Percentiles rank a stretch among this genome's conserved stretches.
Conservation (phyloP, 345 rosid genomes). For the Fremontodendron californicum region DNA sequence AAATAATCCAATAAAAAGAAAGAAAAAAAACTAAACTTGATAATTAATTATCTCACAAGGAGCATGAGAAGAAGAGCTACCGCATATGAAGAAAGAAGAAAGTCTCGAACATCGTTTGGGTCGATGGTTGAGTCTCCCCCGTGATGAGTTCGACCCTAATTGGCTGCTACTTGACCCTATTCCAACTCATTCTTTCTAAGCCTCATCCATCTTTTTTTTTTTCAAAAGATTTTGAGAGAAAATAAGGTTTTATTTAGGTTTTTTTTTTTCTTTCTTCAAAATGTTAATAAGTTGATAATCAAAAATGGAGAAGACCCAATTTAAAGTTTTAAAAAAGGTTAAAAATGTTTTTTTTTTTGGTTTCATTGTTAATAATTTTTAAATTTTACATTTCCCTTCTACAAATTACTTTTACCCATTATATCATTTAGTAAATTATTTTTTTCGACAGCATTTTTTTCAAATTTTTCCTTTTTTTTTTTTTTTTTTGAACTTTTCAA, state of each 20-base stretch:
- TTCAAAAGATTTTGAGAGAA: neutral
- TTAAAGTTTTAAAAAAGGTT: too few species aligned
- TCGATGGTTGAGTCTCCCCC: conserved; percentile 34
- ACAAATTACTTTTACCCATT: too few species aligned
- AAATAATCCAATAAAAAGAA: neutral
- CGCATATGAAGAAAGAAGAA: conserved; percentile 41
- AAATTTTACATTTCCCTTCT: too few species aligned
- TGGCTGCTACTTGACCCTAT: conserved; percentile 57
- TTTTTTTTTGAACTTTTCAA: too few species aligned
- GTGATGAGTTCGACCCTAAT: conserved; percentile 27
- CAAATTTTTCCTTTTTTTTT: too few species aligned
- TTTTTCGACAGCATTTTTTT: too few species aligned
- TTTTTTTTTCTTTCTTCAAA: neutral
- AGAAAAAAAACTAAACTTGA: neutral
- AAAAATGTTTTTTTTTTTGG: too few species aligned
- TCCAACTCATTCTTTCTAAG: neutral
- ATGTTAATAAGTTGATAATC: neutral
- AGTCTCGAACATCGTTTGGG: conserved; percentile 20
- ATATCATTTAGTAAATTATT: too few species aligned
- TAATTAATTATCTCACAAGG: conserved; percentile 32
- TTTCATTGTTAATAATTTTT: too few species aligned
- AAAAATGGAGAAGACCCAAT: neutral
- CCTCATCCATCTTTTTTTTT: neutral
- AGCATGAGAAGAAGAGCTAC: conserved; percentile 42
- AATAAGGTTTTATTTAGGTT: neutral